Base-by-base conservation (phyloP, 1,284 basidiomycete species). In the Fistulinella staudtii region DNA sequence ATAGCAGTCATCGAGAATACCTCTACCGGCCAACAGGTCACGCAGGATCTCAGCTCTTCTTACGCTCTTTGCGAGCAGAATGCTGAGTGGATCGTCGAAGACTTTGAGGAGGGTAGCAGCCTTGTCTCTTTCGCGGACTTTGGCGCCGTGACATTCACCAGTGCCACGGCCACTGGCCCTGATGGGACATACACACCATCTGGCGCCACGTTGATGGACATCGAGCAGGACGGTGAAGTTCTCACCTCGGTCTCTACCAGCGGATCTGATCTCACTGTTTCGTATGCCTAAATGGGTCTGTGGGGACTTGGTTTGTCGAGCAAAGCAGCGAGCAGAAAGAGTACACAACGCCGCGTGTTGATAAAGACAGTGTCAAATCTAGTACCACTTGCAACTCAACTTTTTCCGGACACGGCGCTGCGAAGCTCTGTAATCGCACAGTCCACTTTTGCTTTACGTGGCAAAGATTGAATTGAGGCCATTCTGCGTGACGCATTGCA, bases 1-100 rank as follows among this genome's bases (percentile, higher is more conserved):
- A 11, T 21, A 7, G 41, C 46, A 3, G 20, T 41, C 39, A 37
- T 58, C 3, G 49, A 60, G 43, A 58, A 58, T 41, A 6, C 37
- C 40, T 39, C 52, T 36, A 56, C 23, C 13, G 41, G 38, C 8
- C 33, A 50, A 34, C 45, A 37, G 4, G 44, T 47, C 22, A 37
- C 23, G 2, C 2, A 50, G 29, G 5, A 28, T 0, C 17, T 60
- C 31, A 43, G 29, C 8, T 58, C 31, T 20, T 18, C 31, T 20
- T 34, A 17, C 17, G 31, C 31, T 6, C 31, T 34, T 20, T 34
- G 55, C 34, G 39, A 43, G 31, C 5, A 40, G 41, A 47, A 51
- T 14, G 56, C 49, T 10, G 56, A 62, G 29, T 62, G 56, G 56
- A 60, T 58, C 28, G 43, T 58, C 11, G 59, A 58, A 14, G 57